Percentiles rank a stretch among this genome's conserved stretches.
Conservation (phyloP, 2,329 filamentous ascomycete genomes). For the Sclerotinia minor region DNA sequence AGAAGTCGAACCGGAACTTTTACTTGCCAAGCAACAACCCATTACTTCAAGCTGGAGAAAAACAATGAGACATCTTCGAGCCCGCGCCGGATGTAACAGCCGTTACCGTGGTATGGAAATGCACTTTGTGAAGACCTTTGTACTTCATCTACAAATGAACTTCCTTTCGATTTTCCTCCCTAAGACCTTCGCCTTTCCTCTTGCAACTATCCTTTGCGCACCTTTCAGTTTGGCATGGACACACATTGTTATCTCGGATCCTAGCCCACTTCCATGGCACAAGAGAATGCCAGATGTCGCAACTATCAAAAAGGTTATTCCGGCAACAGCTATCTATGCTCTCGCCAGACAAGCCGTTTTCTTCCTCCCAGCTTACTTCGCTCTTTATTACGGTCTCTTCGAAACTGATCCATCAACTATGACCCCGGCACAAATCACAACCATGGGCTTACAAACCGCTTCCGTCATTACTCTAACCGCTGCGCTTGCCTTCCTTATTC, state of each 20-base stretch:
- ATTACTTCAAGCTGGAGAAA: conserved; percentile 61
- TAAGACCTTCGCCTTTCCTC: conserved; percentile 52
- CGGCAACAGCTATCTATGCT: conserved; percentile 65
- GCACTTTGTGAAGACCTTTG: conserved; percentile 50
- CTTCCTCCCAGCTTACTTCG: conserved; percentile 50
- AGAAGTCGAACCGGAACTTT: conserved; percentile 45
- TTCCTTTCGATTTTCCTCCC: conserved; percentile 46
- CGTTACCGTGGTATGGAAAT: conserved; percentile 67
- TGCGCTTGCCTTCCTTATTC: conserved; percentile 58
- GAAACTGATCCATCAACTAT: conserved; percentile 30
- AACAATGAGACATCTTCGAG: conserved; percentile 60
- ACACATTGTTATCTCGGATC: conserved; percentile 77
- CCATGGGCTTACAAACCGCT: conserved; percentile 48
- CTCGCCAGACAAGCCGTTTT: conserved; percentile 54
- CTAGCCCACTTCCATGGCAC: conserved; percentile 63
- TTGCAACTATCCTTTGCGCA: conserved; percentile 61
- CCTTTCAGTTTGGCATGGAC: conserved; percentile 78
- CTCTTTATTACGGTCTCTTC: conserved; percentile 41
- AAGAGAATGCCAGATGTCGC: conserved; percentile 62
- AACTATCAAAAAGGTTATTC: conserved; percentile 66
- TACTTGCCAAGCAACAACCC: conserved; percentile 53
- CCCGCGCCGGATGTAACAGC: conserved; percentile 62
- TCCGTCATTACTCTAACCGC: conserved; percentile 50
- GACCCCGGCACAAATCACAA: conserved; percentile 39
- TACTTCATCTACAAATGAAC: conserved; percentile 37